Evolutionary conservation across 805 yeast species (phyloP), one percentile per base, ranked within the genome.

Genomic region (Saccharomyces mikatae): DNA sequence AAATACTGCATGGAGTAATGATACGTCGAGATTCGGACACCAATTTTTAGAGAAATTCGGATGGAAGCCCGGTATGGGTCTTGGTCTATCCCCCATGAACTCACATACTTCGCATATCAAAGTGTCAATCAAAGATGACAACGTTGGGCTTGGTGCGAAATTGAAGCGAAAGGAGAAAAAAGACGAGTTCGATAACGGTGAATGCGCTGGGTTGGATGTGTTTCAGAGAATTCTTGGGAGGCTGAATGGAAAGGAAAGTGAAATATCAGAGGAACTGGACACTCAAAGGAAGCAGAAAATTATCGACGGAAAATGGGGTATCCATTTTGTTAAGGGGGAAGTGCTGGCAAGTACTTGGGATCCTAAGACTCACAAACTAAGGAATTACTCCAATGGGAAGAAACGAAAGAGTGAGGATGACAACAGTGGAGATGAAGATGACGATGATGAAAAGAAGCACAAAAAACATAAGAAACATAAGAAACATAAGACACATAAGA

Each of bases 1-100:
- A 65, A 92, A 92, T 65, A 91, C 97, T 1, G 80, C 83, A 57
- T 92, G 99, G 99, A 86, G 97, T 27, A 89, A 89, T 65, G 88
- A 89, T 63, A 82, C 85, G 0, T 75, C 76, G 3, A 73, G 96
- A 51, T 92, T 92, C 65, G 99, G 99, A 0, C 97, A 87, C 68
- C 81, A 86, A 63, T 90, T 90, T 69, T 70, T 92, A 56, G 82
- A 82, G 58, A 84, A 81, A 60, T 74, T 84, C 66, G 99, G 99
- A 17, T 92, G 99, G 99, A 78, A 76, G 52, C 96, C 96, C 1
- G 99, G 99, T 21, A 74, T 76, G 58, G 98, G 98, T 6, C 77
- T 92, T 22, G 99, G 99, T 1, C 68, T 80, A 50, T 36, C 54
- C 8, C 70, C 70, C 22, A 47, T 44, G 29, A 83, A 80, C 1